Evolutionary conservation across 1,284 basidiomycete genomes (phyloP), one percentile per base, ranked within the genome.

Genomic region (Sanghuangporus sanghuang): DNA sequence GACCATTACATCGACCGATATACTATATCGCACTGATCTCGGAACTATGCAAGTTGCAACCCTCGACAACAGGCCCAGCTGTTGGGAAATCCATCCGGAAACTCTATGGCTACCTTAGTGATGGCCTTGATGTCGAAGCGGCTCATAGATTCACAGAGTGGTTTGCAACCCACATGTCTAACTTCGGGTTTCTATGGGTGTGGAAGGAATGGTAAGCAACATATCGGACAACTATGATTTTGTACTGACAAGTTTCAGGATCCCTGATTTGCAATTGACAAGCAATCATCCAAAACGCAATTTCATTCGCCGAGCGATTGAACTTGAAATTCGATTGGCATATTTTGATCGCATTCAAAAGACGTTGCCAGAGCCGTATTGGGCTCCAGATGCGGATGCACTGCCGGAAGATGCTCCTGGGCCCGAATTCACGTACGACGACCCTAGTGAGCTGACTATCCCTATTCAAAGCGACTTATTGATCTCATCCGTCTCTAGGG

Each of bases 151-250:
- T 95, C 64, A 86, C 92, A 0, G 95, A 97, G 68, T 99, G 97
- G 97, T 98, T 98, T 71, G 86, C 93, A 5, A 83, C 93, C 1
- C 97, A 99, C 71, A 90, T 99, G 84, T 95, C 92, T 70, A 99
- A 99, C 77, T 99, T 99, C 75, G 91, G 90, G 21, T 99, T 98
- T 78, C 87, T 90, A 70, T 99, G 97, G 97, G 95, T 96, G n/a
- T 99, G 97, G 97, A 95, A 95, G 71, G 97, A 99, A 82, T 99
- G 97, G 96, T 95, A 67, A 52, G 86, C 76, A 6, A 39, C 49
- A 18, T 11, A 44, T 36, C 21, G 49, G 21, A 61, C 56, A 23
- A 11, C 35, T 60, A 50, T 59, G 27, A 6, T 21, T 63, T 61
- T 66, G 16, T 18, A 2, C 23, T 58, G 12, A 52, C 57, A 16